Evolutionary conservation across 495 filamentous ascomycete genomes (phyloP).

Genomic region (Pseudevernia furfuracea): DNA sequence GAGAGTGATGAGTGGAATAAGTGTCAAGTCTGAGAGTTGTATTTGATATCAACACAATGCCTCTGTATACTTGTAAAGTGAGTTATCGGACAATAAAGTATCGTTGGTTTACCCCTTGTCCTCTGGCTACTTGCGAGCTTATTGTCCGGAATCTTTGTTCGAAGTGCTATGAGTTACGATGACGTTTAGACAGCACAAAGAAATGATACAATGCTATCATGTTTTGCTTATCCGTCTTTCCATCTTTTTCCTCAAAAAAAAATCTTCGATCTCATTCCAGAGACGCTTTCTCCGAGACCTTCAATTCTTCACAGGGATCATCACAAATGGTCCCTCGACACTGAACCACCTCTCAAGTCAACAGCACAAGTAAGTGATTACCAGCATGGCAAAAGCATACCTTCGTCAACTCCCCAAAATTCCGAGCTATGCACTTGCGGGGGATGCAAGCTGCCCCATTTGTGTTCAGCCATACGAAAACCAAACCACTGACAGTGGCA

Average conservation of each 20-base stretch:
- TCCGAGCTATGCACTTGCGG: neutral
- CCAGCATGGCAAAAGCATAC: neutral
- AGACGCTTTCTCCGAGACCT: neutral
- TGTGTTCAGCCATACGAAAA: neutral
- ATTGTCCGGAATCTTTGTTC: neutral
- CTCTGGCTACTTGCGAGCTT: too few relatives aligned
- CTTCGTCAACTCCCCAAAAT: neutral
- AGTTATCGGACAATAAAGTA: neutral
- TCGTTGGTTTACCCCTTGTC: neutral
- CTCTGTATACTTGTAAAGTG: neutral
- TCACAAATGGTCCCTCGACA: neutral
- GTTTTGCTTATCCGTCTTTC: neutral
- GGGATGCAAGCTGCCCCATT: neutral
- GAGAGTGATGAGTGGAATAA: neutral
- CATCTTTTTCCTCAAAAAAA: neutral
- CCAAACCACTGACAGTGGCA: neutral
- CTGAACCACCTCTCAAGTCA: neutral
- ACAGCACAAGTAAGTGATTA: neutral
- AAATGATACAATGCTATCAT: neutral
- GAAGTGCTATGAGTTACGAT: neutral
- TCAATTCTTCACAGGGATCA: neutral
- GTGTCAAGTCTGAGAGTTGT: neutral
- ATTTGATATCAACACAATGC: neutral
- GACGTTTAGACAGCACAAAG: neutral
- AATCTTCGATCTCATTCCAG: neutral